Evolutionary conservation across 164 flowering plant genomes (phyloP).

Genomic region (Tetrastigma voinierianum): DNA sequence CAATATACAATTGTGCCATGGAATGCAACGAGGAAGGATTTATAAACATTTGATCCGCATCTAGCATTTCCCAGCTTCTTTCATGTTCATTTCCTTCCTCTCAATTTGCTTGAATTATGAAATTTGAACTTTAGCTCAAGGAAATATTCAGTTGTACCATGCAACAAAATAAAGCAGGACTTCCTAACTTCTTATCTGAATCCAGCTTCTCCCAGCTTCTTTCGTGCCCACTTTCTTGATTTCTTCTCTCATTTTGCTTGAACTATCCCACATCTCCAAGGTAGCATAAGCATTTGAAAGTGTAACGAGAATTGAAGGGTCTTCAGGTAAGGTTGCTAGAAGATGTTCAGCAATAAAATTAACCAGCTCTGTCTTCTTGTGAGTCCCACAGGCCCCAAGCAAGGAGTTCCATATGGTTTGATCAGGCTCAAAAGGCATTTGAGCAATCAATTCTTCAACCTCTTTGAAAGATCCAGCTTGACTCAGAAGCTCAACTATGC

Average conservation of each 20-base stretch:
- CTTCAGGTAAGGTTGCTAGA: constrained; percentile 15
- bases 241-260: constrained; percentile 21
- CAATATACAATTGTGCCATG: not conserved
- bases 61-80: constrained; percentile 32
- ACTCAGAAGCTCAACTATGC: constrained; percentile 32
- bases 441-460: constrained; percentile 20
- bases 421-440: constrained; percentile 27
- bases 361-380: constrained; percentile 18
- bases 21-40: not conserved
- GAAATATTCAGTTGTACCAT: not conserved
- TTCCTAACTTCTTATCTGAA: constrained; percentile 18
- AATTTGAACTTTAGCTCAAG: no score
- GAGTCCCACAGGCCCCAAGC: constrained; percentile 26
- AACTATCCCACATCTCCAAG: constrained; percentile 28
- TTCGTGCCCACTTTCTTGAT: constrained; percentile 21
- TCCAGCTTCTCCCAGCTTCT: constrained; percentile 33
- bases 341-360: constrained; percentile 14
- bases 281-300: constrained; percentile 33
- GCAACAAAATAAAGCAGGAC: not conserved
- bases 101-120: constrained; percentile 17
- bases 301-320: constrained; percentile 24
- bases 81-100: constrained; percentile 18
- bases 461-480: constrained; percentile 26
- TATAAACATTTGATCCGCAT: constrained; percentile 17
- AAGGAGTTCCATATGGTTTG: constrained; percentile 27